A percentile compares a stretch with the other conserved stretches of the same genome.
Conservation (phyloP, 768 basidiomycete genomes). For the Xerocomus spinulosus region DNA sequence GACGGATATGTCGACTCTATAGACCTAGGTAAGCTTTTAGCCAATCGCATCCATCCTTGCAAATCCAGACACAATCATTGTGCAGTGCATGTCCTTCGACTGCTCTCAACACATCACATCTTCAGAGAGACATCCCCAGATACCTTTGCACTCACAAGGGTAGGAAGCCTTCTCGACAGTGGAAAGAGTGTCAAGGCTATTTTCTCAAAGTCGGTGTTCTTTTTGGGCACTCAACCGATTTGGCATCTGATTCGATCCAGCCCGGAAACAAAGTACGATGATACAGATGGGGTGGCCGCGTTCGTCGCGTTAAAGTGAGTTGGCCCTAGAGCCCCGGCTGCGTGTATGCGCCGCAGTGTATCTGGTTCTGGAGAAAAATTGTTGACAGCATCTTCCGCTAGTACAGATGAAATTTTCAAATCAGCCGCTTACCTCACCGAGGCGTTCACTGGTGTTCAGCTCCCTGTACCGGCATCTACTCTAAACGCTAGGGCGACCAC, state of each 20-base stretch:
- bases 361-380: background rate
- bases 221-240: background rate
- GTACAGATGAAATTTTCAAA: conserved; percentile 75
- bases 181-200: conserved; percentile 53
- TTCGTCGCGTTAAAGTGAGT: conserved; percentile 66
- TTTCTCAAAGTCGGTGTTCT: conserved; percentile 39
- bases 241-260: conserved; percentile 28
- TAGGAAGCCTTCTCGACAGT: conserved; percentile 64
- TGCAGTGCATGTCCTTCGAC: conserved; percentile 65
- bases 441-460: conserved; percentile 40
- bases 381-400: conserved; percentile 25
- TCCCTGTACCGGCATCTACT: conserved; percentile 7
- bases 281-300: conserved; percentile 62
- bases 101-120: conserved; percentile 77
- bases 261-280: conserved; percentile 60
- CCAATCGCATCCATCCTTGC: background rate
- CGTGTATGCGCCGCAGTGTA: background rate
- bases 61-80: background rate
- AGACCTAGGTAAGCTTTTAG: conserved; percentile 13
- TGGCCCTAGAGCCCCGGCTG: background rate
- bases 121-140: conserved; percentile 65
- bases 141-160: conserved; percentile 67
- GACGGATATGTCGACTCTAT: conserved; percentile 15
- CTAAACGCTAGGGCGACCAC: conserved; percentile 3
- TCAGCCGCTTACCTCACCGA: conserved; percentile 73